Evolutionary conservation across 805 yeast genomes (phyloP).

Genomic region (Soucietia sequanensis): DNA sequence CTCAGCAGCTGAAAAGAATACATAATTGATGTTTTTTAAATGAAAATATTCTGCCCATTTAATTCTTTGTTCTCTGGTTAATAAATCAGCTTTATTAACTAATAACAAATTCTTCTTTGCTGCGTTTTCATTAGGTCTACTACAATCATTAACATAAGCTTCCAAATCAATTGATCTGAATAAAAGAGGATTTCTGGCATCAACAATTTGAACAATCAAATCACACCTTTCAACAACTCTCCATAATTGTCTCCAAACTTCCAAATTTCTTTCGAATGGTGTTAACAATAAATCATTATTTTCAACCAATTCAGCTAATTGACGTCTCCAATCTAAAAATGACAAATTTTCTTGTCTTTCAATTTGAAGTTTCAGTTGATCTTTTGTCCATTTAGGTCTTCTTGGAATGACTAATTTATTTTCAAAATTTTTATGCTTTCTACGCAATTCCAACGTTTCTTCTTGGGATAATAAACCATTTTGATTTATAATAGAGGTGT

Average conservation of each 20-base stretch:
- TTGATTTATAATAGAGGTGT: constrained; percentile 39
- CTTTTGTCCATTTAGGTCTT: constrained; percentile 81
- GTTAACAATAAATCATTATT: constrained; percentile 82
- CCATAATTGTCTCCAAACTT: constrained; percentile 99
- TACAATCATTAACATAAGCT: constrained; percentile 70
- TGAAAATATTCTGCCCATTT: constrained; percentile 86
- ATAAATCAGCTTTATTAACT: constrained; percentile 88
- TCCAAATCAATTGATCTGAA: constrained; percentile 90
- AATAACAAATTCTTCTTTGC: constrained; percentile 70
- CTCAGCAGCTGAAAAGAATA: constrained; percentile 87
- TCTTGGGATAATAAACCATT: constrained; percentile 58
- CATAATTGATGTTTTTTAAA: constrained; percentile 67
- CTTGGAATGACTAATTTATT: constrained; percentile 82
- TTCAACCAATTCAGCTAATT: constrained; percentile 81
- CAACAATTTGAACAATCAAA: constrained; percentile 93
- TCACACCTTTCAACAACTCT: constrained; percentile 95
- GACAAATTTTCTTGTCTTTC: constrained; percentile 88
- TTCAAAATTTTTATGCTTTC: constrained; percentile 66
- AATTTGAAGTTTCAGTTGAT: constrained; percentile 70
- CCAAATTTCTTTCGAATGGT: constrained; percentile 95
- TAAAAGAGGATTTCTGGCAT: constrained; percentile 89
- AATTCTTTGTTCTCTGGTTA: constrained; percentile 79
- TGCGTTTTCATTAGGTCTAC: constrained; percentile 45
- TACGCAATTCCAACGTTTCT: constrained; percentile 60
- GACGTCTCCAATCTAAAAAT: constrained; percentile 92